A percentile compares a stretch with the other conserved stretches of the same genome.
These are phyloP conservation scores for Cubamyces lactineus DNA, from an alignment of 768 basidiomycete genomes.

Conservation along the genomic window DNA sequence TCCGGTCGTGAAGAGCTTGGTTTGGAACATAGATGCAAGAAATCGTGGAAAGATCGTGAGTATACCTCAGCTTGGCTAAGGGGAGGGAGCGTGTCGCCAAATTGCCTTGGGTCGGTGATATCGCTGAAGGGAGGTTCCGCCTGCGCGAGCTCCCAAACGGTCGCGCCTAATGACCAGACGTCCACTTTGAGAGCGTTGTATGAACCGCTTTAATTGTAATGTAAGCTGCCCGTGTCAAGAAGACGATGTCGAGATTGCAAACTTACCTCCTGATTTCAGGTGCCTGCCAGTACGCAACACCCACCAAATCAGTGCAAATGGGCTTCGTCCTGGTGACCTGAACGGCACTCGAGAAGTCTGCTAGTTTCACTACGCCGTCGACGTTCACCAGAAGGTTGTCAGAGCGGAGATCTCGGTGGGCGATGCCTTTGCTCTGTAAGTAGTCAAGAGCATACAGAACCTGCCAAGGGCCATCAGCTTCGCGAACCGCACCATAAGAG, in stretches of 20 bases:
- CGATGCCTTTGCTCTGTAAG: slow-evolving; percentile 65
- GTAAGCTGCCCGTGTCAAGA: background rate
- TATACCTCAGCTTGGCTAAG: slow-evolving; percentile 60
- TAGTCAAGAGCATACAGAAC: slow-evolving; percentile 67
- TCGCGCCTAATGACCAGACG: slow-evolving; percentile 82
- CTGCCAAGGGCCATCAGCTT: slow-evolving; percentile 40
- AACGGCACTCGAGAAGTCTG: slow-evolving; percentile 82
- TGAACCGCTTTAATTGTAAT: slow-evolving; percentile 50
- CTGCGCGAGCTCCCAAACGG: slow-evolving; percentile 82
- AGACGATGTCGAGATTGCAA: background rate
- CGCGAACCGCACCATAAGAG: background rate
- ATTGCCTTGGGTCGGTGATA: slow-evolving; percentile 45
- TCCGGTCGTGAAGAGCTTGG: slow-evolving; percentile 58
- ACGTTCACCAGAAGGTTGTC: slow-evolving; percentile 79
- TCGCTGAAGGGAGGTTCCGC: slow-evolving; percentile 73
- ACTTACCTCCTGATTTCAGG: slow-evolving; percentile 77
- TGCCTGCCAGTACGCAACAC: slow-evolving; percentile 85
- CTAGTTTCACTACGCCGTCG: slow-evolving; percentile 72
- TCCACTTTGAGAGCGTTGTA: slow-evolving; percentile 80
- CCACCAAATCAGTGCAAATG: slow-evolving; percentile 58
- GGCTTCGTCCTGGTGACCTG: slow-evolving; percentile 56
- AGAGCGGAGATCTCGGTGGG: slow-evolving; percentile 83
- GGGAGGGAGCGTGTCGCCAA: slow-evolving; percentile 68
- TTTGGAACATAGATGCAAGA: slow-evolving; percentile 67
- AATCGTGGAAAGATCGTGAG: slow-evolving; percentile 73